phyloP scores from a whole-genome alignment of 345 rosid species.

The Ceriops zippeliana region DNA sequence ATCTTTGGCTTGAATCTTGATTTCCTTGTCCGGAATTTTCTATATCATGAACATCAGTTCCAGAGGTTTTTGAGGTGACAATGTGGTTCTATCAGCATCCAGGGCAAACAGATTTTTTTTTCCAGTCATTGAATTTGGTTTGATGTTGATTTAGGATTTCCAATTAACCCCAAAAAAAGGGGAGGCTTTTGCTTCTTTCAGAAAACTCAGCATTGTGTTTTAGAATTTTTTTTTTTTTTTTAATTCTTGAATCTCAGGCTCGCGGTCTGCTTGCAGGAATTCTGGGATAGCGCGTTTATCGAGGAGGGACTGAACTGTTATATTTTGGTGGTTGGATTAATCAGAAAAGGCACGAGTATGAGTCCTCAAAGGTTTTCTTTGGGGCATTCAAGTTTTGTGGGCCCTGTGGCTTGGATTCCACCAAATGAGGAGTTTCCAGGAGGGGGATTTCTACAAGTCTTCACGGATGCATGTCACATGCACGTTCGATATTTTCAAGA shows the following conservation, averaged over 20 bases:
- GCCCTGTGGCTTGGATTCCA: constrained; percentile 83
- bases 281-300: constrained; percentile 76
- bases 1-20: constrained; percentile 4
- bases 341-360: constrained; percentile 54
- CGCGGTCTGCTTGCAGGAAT: constrained; percentile 75
- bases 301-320: constrained; percentile 78
- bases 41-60: neutral
- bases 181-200: neutral
- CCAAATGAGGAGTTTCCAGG: constrained; percentile 60
- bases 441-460: constrained; percentile 72
- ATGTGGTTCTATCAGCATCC: neutral
- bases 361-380: constrained; percentile 45
- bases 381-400: constrained; percentile 94
- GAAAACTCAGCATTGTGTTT: neutral
- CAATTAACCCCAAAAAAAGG: neutral
- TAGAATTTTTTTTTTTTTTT: neutral
- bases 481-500: too few relatives aligned
- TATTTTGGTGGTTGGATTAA: constrained; percentile 67
- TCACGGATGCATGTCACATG: too few relatives aligned
- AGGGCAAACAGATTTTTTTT: too few relatives aligned
- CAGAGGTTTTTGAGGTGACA: too few relatives aligned
- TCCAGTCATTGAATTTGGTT: too few relatives aligned
- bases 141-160: neutral
- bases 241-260: constrained; percentile 40
- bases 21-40: neutral